Base-by-base conservation (phyloP, 1,284 basidiomycete genomes). In the Coriolopsis trogii region DNA sequence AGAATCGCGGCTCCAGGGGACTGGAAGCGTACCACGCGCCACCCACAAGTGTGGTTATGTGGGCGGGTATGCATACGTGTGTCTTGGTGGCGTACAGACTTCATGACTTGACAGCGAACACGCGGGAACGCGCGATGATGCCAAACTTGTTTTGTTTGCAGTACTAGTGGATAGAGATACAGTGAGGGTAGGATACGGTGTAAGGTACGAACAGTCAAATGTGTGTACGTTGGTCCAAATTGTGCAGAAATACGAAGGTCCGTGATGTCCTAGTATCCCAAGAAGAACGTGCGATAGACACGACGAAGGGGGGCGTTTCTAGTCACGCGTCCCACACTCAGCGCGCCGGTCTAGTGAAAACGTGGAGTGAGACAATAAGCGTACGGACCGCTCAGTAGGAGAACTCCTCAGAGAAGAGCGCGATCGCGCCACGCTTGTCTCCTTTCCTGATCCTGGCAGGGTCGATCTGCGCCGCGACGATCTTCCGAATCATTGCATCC, bases 361-460 rank as follows among this genome's bases (percentile, higher is more conserved):
- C 28, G 13, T 13, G 28, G 13, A 30, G 15, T 16, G 31, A 16
- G 33, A 16, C 4, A 16, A 2, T 8, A 13, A 13, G 8, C 8
- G n/a, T 21, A 16, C 18, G n/a, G 31, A 9, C 3, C 6, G 21
- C 46, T 58, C 61, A 84, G 57, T 79, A 83, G 59, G 83, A 81
- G 62, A 87, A 89, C 60, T 89, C 85, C 64, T 89, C 87, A 3
- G 82, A 81, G 36, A 85, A 77, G 46, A 89, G 74, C 26, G 79
- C 71, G 51, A 89, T 80, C 21, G 73, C 76, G 7, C 87, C 86
- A 34, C 81, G 75, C 67, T 76, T 71, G 64, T 91, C 86, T 3
- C 89, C 89, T 31, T 70, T 67, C 54, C 77, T 66, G 49, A 87
- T 76, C 46, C 79, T 76, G 20, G 60, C 62, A 6, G 84, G 82